Evolutionary conservation across 495 filamentous ascomycete genomes (phyloP).

Genomic region (Sabuloglossum arenarium): DNA sequence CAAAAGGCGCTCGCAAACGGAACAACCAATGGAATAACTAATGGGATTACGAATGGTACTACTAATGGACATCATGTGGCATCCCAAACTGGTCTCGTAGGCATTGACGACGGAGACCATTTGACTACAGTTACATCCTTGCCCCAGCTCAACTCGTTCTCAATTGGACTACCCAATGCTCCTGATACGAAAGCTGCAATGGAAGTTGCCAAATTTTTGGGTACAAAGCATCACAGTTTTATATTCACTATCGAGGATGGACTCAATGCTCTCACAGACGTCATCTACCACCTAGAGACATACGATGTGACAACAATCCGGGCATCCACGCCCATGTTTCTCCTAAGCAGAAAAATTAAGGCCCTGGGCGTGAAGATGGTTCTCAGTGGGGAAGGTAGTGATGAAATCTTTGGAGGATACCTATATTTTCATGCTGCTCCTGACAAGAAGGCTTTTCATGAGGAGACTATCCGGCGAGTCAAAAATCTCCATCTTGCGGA

Average conservation of each 20-base stretch:
- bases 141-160: conserved; percentile 93
- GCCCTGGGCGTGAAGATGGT: conserved; percentile 99
- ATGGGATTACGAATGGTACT: conserved; percentile 17
- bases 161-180: conserved; percentile 77
- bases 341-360: conserved; percentile 95
- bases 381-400: conserved; percentile 82
- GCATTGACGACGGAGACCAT: conserved; percentile 80
- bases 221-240: conserved; percentile 93
- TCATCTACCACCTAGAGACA: conserved; percentile 93
- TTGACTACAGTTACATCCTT: conserved; percentile 80
- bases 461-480: conserved; percentile 75
- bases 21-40: conserved; percentile 16
- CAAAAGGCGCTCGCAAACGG: conserved; percentile 18
- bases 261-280: conserved; percentile 84
- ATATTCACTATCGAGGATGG: conserved; percentile 96
- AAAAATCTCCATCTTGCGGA: conserved; percentile 92
- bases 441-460: conserved; percentile 75
- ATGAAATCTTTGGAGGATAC: conserved; percentile 97
- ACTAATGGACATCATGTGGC: not conserved
- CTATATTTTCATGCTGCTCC: conserved; percentile 95
- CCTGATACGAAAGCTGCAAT: conserved; percentile 78
- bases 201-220: conserved; percentile 84
- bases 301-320: conserved; percentile 98
- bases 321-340: conserved; percentile 96
- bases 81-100: conserved; percentile 45